Conservation (phyloP, 2,329 filamentous ascomycete species). For the Stachybotrys echinatus region DNA sequence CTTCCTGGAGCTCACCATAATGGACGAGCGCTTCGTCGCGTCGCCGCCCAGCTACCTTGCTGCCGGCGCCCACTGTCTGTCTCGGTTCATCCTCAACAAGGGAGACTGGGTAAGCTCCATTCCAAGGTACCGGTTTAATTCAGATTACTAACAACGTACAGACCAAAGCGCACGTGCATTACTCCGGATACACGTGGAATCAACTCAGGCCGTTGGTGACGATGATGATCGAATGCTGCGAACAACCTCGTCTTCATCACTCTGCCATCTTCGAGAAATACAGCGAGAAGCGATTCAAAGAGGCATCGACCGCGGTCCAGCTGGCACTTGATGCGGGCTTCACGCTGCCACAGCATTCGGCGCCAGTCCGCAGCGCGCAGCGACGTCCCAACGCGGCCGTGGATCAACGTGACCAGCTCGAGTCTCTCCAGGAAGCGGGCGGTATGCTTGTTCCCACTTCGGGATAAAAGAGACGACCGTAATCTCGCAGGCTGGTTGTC, state of each 20-base stretch:
- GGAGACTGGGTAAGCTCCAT: slow-evolving; percentile 91
- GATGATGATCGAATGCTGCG: slow-evolving; percentile 83
- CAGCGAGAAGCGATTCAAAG: slow-evolving; percentile 79
- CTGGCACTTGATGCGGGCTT: slow-evolving; percentile 62
- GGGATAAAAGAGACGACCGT: no score
- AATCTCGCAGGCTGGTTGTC: no score
- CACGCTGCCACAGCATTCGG: slow-evolving; percentile 34
- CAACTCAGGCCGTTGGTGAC: slow-evolving; percentile 75
- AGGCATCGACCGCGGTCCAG: slow-evolving; percentile 75
- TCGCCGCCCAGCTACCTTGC: slow-evolving; percentile 86
- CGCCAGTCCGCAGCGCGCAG: slow-evolving; percentile 30
- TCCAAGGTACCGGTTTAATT: neutral
- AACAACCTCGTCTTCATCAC: slow-evolving; percentile 76
- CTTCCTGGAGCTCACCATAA: slow-evolving; percentile 92
- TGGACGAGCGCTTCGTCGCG: slow-evolving; percentile 96
- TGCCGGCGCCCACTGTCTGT: slow-evolving; percentile 87
- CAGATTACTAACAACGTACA: slow-evolving; percentile 36
- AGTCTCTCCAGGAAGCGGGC: slow-evolving; percentile 17
- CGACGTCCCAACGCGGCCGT: slow-evolving; percentile 12
- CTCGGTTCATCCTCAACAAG: slow-evolving; percentile 82
- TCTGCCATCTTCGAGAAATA: slow-evolving; percentile 89
- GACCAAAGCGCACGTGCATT: slow-evolving; percentile 81
- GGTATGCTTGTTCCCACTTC: slow-evolving; percentile 25
- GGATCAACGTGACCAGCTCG: slow-evolving; percentile 15
- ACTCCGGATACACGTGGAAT: slow-evolving; percentile 84